Evolutionary conservation across 768 basidiomycete genomes (phyloP).

Genomic region (Tricholoma sp.): DNA sequence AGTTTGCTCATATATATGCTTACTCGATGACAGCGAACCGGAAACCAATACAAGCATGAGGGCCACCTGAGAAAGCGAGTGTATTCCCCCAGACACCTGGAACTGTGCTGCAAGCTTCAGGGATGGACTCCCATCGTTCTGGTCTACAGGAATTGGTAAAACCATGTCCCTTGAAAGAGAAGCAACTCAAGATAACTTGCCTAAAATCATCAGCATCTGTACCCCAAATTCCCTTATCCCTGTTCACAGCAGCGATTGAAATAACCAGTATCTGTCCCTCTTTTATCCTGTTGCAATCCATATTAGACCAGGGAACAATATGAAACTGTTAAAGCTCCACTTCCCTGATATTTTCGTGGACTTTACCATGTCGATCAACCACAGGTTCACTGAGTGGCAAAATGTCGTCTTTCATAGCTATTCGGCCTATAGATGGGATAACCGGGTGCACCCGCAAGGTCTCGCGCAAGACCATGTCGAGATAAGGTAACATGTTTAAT

Average conservation of each 20-base stretch:
- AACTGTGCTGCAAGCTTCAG: constrained; percentile 36
- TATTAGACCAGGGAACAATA: not conserved
- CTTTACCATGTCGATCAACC: constrained; percentile 36
- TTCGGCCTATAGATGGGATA: constrained; percentile 35
- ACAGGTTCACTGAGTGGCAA: constrained; percentile 45
- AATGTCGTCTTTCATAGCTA: constrained; percentile 47
- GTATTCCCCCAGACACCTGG: constrained; percentile 61
- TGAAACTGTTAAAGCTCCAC: too few species aligned
- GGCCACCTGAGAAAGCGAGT: constrained; percentile 61
- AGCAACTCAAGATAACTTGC: constrained; percentile 28
- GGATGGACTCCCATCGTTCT: constrained; percentile 53
- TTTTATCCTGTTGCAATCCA: constrained; percentile 20
- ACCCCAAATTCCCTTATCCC: constrained; percentile 54
- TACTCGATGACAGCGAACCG: constrained; percentile 54
- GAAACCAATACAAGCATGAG: constrained; percentile 63
- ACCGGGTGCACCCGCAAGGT: constrained; percentile 53
- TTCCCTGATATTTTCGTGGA: constrained; percentile 35
- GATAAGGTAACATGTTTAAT: constrained; percentile 59
- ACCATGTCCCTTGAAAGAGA: not conserved
- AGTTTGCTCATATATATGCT: not conserved
- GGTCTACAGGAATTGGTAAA: constrained; percentile 45
- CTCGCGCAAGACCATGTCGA: constrained; percentile 64
- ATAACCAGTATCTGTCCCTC: constrained; percentile 44
- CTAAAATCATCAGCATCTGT: constrained; percentile 58
- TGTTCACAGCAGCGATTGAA: constrained; percentile 50